These are phyloP conservation scores for Zymoseptoria brevis DNA, from an alignment of 2,329 filamentous ascomycete genomes.

Conservation along the genomic window DNA sequence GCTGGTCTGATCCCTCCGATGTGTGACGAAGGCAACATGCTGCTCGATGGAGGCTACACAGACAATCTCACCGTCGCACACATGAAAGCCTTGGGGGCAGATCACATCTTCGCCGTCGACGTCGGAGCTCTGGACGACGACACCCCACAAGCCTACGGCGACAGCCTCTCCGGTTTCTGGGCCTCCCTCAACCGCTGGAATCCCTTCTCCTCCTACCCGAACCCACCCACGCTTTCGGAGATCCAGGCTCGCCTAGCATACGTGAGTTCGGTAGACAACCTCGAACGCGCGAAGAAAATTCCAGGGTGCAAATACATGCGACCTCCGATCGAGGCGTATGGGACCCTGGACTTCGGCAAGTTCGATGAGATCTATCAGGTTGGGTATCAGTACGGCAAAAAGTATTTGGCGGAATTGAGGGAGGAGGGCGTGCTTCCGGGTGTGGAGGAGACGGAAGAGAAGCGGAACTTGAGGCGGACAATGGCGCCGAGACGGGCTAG, in stretches of 20 bases:
- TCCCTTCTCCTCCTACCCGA: conserved; percentile 78
- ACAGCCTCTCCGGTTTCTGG: conserved; percentile 92
- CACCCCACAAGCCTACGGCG: conserved; percentile 84
- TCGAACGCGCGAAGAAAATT: conserved; percentile 86
- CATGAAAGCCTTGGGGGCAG: conserved; percentile 90
- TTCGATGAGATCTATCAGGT: conserved; percentile 95
- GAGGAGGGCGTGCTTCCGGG: conserved; percentile 67
- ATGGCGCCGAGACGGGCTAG: conserved; percentile 44
- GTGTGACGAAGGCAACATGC: conserved; percentile 94
- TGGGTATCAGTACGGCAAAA: conserved; percentile 77
- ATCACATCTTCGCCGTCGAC: conserved; percentile 92
- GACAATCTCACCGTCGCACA: conserved; percentile 95
- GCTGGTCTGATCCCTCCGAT: conserved; percentile 87
- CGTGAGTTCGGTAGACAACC: conserved; percentile 85
- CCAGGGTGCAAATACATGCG: conserved; percentile 94
- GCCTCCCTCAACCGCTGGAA: conserved; percentile 95
- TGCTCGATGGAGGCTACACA: conserved; percentile 91
- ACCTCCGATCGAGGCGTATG: conserved; percentile 86
- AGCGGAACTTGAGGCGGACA: conserved; percentile 44
- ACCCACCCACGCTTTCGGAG: conserved; percentile 88
- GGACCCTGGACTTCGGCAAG: conserved; percentile 90
- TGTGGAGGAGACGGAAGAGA: conserved; percentile 44
- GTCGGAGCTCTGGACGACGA: conserved; percentile 89
- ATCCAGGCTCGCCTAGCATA: conserved; percentile 94
- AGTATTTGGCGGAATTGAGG: conserved; percentile 67